Percentiles rank a stretch among this genome's conserved stretches.
phyloP scores from a whole-genome alignment of 2,329 filamentous ascomycete species.

The Dactylellina sp. region DNA sequence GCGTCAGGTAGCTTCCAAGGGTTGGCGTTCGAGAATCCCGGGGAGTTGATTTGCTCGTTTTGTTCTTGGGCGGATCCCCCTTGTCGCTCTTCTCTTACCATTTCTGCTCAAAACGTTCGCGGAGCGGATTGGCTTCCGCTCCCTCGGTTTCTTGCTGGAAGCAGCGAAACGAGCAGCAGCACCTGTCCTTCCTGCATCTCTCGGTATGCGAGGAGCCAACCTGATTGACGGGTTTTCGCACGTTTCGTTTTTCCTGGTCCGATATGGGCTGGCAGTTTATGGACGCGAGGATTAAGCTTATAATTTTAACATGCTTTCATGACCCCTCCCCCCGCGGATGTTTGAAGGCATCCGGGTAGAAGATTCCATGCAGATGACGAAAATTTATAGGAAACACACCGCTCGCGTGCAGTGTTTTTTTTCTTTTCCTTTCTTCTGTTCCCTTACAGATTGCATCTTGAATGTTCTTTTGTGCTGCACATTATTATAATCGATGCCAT shows the following conservation, averaged over 20 bases:
- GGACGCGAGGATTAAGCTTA: constrained; percentile 46
- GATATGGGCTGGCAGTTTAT: constrained; percentile 25
- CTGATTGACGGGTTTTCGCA: constrained; percentile 53
- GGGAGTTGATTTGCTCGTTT: constrained; percentile 53
- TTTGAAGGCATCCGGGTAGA: constrained; percentile 14
- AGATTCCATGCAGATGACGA: constrained; percentile 32
- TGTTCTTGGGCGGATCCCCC: constrained; percentile 31
- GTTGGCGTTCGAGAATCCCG: constrained; percentile 20
- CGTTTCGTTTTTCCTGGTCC: constrained; percentile 45
- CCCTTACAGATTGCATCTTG: not conserved
- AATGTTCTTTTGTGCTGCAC: too few species aligned
- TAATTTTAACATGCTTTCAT: constrained; percentile 10
- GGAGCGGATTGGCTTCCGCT: constrained; percentile 48
- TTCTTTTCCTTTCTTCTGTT: constrained; percentile 7
- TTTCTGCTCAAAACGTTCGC: constrained; percentile 3
- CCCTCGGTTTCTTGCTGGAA: constrained; percentile 43
- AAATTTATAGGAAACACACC: constrained; percentile 19
- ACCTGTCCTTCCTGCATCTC: constrained; percentile 3
- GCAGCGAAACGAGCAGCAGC: not conserved
- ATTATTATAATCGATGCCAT: too few species aligned
- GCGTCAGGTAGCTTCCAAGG: constrained; percentile 23
- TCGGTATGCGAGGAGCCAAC: constrained; percentile 37
- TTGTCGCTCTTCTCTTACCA: constrained; percentile 6
- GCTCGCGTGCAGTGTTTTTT: constrained; percentile 41
- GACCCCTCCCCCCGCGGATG: constrained; percentile 27